These are phyloP conservation scores for Agrostemma githago DNA, from an alignment of 148 eudicot species.

Conservation along the genomic window DNA sequence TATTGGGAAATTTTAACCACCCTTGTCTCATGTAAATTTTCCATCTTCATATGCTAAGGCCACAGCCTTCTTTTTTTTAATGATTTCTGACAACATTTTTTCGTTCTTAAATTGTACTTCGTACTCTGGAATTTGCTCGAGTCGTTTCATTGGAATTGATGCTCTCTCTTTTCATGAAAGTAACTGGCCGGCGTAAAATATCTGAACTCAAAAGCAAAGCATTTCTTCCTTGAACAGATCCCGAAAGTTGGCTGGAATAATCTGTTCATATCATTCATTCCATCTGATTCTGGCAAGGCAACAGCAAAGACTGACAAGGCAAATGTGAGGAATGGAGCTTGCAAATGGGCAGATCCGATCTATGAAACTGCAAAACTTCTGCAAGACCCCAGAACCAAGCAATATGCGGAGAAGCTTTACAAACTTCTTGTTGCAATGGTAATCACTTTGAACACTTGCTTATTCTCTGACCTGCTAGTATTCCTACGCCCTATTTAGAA, in stretches of 20 bases:
- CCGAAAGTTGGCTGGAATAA: slow-evolving; percentile 94
- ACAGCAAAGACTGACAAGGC: slow-evolving; percentile 90
- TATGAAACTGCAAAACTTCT: slow-evolving; percentile 98
- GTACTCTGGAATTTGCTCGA: background rate
- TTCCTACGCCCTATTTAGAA: background rate
- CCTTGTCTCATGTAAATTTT: background rate
- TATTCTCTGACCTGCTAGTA: background rate
- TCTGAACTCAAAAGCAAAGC: background rate
- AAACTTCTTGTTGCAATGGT: slow-evolving; percentile 95
- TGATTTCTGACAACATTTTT: too few species aligned
- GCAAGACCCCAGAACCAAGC: slow-evolving; percentile 71
- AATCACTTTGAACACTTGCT: slow-evolving; percentile 12
- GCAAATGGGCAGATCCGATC: slow-evolving; percentile 98
- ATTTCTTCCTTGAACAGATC: slow-evolving; percentile 46
- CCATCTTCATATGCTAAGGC: background rate
- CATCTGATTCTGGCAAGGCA: slow-evolving; percentile 81
- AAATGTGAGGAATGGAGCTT: slow-evolving; percentile 65
- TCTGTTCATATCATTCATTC: slow-evolving; percentile 75
- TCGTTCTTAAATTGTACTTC: background rate
- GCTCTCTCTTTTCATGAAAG: background rate
- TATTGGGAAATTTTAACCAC: background rate
- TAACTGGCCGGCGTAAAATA: background rate
- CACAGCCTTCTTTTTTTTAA: background rate
- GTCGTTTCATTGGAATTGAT: background rate
- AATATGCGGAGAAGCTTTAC: slow-evolving; percentile 85